phyloP scores from a whole-genome alignment of 1,284 basidiomycete species.

The Volvariella surrecta region DNA sequence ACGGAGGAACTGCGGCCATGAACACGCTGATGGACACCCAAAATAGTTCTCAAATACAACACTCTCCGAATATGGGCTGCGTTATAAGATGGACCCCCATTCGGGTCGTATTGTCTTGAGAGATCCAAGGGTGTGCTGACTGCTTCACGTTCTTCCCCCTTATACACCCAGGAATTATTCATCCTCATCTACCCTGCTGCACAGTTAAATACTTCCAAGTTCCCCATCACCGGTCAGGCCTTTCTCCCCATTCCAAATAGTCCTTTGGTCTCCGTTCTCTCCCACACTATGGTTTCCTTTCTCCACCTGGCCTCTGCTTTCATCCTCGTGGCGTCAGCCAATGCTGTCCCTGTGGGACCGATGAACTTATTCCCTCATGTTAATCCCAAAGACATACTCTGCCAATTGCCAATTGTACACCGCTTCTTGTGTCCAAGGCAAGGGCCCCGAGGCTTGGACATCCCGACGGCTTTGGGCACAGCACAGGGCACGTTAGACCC shows the following conservation, averaged over 20 bases:
- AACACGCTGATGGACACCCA: too few species aligned
- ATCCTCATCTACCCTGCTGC: too few species aligned
- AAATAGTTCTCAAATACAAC: too few species aligned
- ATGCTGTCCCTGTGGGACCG: constrained; percentile 19
- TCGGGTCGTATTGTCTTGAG: too few species aligned
- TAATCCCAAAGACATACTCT: constrained; percentile 25
- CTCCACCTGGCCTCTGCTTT: constrained; percentile 25
- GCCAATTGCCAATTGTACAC: constrained; percentile 32
- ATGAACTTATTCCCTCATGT: constrained; percentile 18
- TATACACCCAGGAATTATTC: too few species aligned
- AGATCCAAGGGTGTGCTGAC: too few species aligned
- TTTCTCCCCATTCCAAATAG: neutral
- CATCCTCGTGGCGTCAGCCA: constrained; percentile 22
- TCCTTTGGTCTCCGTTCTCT: constrained; percentile 10
- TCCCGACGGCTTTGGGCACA: constrained; percentile 42
- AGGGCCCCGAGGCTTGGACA: constrained; percentile 19
- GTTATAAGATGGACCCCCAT: too few species aligned
- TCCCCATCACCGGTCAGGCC: constrained; percentile 3
- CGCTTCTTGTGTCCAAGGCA: constrained; percentile 32
- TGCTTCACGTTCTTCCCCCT: too few species aligned
- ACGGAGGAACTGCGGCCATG: too few species aligned
- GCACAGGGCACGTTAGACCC: constrained; percentile 44
- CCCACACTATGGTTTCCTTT: constrained; percentile 17
- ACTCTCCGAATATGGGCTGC: too few species aligned
- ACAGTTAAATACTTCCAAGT: too few species aligned